These are phyloP conservation scores for Lippia alba DNA, from an alignment of 305 asterid species.

Conservation along the genomic window DNA sequence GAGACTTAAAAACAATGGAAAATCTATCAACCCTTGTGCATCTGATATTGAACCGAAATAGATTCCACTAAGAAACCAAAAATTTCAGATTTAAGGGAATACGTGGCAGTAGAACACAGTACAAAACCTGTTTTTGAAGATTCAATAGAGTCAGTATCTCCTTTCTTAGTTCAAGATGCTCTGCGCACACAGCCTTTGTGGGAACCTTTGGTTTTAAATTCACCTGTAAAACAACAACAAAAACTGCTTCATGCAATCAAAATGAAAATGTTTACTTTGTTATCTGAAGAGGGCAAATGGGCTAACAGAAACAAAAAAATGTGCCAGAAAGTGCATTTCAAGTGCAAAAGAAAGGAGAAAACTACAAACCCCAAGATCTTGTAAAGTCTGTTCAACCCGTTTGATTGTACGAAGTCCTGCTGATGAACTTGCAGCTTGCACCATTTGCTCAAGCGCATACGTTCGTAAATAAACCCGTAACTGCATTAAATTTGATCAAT, in stretches of 20 bases:
- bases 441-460: conserved; percentile 93
- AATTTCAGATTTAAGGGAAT: too few species aligned
- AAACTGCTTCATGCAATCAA: conserved; percentile 24
- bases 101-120: neutral
- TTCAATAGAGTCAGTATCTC: conserved; percentile 87
- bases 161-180: conserved; percentile 97
- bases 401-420: conserved; percentile 97
- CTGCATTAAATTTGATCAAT: conserved; percentile 58
- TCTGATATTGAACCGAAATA: too few species aligned
- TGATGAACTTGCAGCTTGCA: conserved; percentile 98
- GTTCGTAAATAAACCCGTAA: conserved; percentile 86
- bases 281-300: too few species aligned
- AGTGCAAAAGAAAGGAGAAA: conserved; percentile 27
- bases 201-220: conserved; percentile 97
- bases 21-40: too few species aligned
- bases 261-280: neutral
- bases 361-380: conserved; percentile 93
- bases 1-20: too few species aligned
- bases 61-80: too few species aligned
- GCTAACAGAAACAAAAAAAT: neutral
- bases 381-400: conserved; percentile 95
- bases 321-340: conserved; percentile 16
- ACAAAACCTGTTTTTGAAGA: conserved; percentile 88
- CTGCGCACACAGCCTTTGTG: conserved; percentile 87
- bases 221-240: conserved; percentile 55